Percentiles rank a stretch among this genome's conserved stretches.
Evolutionary conservation across 805 yeast species (phyloP).

Genomic region (Cephaloascus fragrans): DNA sequence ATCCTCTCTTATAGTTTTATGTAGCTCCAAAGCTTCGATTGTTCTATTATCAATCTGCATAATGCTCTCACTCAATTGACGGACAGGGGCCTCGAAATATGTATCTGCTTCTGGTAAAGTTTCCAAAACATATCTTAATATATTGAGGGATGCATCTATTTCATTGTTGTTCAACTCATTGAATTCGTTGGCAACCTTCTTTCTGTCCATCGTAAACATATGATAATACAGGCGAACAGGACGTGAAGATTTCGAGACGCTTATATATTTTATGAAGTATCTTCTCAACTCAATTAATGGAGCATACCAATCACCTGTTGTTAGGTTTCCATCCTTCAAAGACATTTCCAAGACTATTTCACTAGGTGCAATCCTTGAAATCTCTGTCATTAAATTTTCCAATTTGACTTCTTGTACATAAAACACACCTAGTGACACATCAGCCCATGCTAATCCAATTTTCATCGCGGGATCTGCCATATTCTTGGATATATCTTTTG

Average conservation of each 20-base stretch:
- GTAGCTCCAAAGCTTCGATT: constrained; percentile 65
- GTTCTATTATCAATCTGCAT: constrained; percentile 81
- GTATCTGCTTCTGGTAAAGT: constrained; percentile 63
- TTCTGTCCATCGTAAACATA: constrained; percentile 26
- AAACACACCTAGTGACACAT: constrained; percentile 74
- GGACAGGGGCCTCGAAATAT: constrained; percentile 57
- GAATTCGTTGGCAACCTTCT: constrained; percentile 11
- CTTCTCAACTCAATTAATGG: constrained; percentile 49
- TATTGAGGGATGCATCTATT: constrained; percentile 48
- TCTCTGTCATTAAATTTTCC: constrained; percentile 54
- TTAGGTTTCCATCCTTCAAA: constrained; percentile 25
- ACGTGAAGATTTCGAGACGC: constrained; percentile 16
- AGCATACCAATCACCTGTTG: constrained; percentile 43
- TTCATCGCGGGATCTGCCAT: constrained; percentile 29
- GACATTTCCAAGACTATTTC: constrained; percentile 59
- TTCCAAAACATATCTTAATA: constrained; percentile 60
- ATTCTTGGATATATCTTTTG: constrained; percentile 31
- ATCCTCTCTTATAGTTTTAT: constrained; percentile 45
- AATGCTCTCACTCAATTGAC: constrained; percentile 37
- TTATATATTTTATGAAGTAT: constrained; percentile 46
- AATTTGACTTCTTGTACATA: constrained; percentile 56
- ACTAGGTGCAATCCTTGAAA: constrained; percentile 71
- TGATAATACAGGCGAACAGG: constrained; percentile 13
- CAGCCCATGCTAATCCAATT: constrained; percentile 83
- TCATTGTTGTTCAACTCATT: constrained; percentile 28